These are phyloP conservation scores for Blepharisma stoltei DNA, from an alignment of 73 alveolate species.

Conservation along the genomic window DNA sequence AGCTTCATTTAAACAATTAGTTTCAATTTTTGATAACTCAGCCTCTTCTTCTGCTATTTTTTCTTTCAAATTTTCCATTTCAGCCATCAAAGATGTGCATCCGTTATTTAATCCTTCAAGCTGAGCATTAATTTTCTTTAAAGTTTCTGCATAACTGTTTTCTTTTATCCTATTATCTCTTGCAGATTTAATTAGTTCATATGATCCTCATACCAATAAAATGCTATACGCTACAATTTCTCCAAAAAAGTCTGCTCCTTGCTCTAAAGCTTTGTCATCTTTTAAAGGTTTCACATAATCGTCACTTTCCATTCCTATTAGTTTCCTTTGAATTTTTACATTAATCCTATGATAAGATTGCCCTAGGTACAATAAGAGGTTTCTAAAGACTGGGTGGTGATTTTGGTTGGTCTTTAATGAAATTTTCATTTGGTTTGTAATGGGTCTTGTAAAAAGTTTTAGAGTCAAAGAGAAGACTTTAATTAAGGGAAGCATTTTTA, in stretches of 20 bases:
- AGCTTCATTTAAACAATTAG: too few relatives aligned
- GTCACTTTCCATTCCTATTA: background rate
- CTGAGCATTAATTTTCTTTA: too few relatives aligned
- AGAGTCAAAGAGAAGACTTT: background rate
- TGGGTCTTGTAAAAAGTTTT: background rate
- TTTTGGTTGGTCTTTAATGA: background rate
- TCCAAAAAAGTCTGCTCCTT: conserved; percentile 8
- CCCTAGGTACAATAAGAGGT: background rate
- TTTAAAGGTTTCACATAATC: conserved; percentile 1
- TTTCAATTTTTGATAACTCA: too few relatives aligned
- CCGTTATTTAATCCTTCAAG: too few relatives aligned
- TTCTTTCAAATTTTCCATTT: too few relatives aligned
- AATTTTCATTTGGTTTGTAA: background rate
- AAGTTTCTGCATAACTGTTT: background rate
- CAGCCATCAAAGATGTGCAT: too few relatives aligned
- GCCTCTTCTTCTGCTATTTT: too few relatives aligned
- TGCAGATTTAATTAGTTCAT: background rate
- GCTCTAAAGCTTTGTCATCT: background rate
- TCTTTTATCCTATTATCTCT: background rate
- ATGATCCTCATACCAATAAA: background rate
- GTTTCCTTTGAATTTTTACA: background rate
- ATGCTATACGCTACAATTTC: background rate
- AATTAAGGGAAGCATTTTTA: background rate
- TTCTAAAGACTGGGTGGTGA: background rate
- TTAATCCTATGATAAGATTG: conserved; percentile 10